Percentiles rank a stretch among this genome's conserved stretches.
Conservation (phyloP, 2,329 filamentous ascomycete species). For the Colletotrichum cordylinicola region DNA sequence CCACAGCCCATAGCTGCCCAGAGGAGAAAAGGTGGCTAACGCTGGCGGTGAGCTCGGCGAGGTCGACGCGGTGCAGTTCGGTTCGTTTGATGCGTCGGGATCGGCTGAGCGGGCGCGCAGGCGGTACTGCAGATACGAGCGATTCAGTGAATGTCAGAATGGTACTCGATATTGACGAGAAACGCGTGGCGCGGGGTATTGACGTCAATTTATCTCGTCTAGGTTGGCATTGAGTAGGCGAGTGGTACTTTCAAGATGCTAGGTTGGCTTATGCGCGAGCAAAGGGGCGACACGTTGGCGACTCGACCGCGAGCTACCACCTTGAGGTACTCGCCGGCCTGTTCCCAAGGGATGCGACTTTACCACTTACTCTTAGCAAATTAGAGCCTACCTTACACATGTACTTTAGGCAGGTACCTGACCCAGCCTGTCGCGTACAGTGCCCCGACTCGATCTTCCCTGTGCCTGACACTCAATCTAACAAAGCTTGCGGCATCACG, state of each 20-base stretch:
- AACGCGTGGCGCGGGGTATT: background rate
- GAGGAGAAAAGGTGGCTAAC: background rate
- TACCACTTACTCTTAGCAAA: background rate
- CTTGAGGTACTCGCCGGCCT: background rate
- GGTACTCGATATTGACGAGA: background rate
- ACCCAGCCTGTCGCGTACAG: background rate
- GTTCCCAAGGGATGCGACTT: conserved; percentile 7
- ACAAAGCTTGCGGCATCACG: too few relatives aligned
- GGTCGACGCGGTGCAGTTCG: background rate
- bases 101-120: background rate
- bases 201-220: background rate
- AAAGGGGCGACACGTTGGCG: background rate
- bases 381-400: background rate
- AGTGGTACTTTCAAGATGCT: background rate
- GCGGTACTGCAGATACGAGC: background rate
- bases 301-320: background rate
- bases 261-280: background rate
- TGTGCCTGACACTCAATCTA: too few relatives aligned
- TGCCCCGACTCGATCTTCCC: background rate
- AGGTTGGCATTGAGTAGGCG: background rate
- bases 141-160: background rate
- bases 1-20: conserved; percentile 10
- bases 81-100: background rate
- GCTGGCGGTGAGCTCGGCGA: background rate
- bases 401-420: background rate